Percentiles rank a stretch among this genome's conserved stretches.
Evolutionary conservation across 2,329 filamentous ascomycete genomes (phyloP).

Genomic region (Cadophora malorum): DNA sequence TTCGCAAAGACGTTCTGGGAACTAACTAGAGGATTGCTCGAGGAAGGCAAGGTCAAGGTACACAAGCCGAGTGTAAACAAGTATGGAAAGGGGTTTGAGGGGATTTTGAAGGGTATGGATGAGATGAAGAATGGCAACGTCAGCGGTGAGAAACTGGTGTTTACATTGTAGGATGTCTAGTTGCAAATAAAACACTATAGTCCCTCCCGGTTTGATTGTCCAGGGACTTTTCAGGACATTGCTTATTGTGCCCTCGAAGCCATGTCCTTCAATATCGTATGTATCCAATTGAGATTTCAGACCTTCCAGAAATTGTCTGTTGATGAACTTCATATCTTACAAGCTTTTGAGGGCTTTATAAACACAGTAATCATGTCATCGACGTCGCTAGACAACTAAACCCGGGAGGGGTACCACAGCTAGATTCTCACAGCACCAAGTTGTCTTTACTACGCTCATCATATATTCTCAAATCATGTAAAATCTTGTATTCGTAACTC

Average conservation of each 20-base stretch:
- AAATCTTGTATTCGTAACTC: slow-evolving; percentile 2
- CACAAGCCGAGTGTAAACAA: slow-evolving; percentile 43
- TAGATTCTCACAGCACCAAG: background rate
- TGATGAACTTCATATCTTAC: too few relatives aligned
- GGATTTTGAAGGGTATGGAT: slow-evolving; percentile 40
- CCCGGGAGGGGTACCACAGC: too few relatives aligned
- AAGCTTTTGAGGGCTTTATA: too few relatives aligned
- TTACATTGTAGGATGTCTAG: slow-evolving; percentile 45
- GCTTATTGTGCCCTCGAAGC: too few relatives aligned
- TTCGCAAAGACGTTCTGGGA: slow-evolving; percentile 50
- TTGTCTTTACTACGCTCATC: background rate
- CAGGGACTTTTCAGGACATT: too few relatives aligned
- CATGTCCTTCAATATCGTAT: too few relatives aligned
- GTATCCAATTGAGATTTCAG: too few relatives aligned
- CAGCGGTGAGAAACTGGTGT: slow-evolving; percentile 54
- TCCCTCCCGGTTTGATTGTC: too few relatives aligned
- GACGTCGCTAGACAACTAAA: too few relatives aligned
- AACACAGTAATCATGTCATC: too few relatives aligned
- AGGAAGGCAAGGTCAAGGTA: slow-evolving; percentile 48
- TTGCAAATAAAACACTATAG: background rate
- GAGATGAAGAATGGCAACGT: slow-evolving; percentile 43
- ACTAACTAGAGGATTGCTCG: slow-evolving; percentile 46
- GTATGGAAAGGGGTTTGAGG: slow-evolving; percentile 43
- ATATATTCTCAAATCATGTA: background rate
- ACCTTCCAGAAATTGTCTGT: too few relatives aligned